Evolutionary conservation across 2,329 filamentous ascomycete species (phyloP).

Genomic region (Colletotrichum aenigma): DNA sequence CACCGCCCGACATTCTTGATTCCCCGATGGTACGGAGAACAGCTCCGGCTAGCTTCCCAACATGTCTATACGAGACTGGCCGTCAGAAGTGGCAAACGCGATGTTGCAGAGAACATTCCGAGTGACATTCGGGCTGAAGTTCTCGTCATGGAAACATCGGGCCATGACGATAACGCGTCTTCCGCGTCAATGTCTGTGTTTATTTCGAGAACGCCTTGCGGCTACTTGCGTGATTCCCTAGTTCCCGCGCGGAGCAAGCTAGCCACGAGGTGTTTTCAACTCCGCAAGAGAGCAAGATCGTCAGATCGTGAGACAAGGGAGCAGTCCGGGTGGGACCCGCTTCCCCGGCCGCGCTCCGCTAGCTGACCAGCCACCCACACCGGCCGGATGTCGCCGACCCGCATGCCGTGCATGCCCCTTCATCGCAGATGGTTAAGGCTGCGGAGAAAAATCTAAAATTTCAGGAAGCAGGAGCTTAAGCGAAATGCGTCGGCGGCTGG

Average conservation of each 20-base stretch:
- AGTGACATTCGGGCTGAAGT: background rate
- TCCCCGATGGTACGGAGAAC: background rate
- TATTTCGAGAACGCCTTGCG: background rate
- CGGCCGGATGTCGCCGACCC: background rate
- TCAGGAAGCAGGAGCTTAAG: background rate
- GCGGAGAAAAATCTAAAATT: background rate
- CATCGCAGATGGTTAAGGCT: background rate
- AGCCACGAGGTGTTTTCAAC: background rate
- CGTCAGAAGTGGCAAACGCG: background rate
- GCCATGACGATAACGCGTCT: background rate
- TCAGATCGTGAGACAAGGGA: constrained; percentile 2
- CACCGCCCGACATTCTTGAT: background rate
- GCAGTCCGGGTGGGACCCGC: background rate
- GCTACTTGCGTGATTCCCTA: background rate
- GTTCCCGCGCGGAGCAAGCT: background rate
- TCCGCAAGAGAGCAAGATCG: background rate
- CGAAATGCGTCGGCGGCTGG: background rate
- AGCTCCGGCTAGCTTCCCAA: background rate
- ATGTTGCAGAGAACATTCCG: background rate
- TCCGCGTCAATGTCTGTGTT: background rate
- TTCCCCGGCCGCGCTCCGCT: background rate
- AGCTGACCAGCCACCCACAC: background rate
- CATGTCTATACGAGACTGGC: background rate
- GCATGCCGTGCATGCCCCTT: background rate
- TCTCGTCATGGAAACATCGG: background rate